Conservation (phyloP, 2,329 filamentous ascomycete species). For the Penicillium sp. region DNA sequence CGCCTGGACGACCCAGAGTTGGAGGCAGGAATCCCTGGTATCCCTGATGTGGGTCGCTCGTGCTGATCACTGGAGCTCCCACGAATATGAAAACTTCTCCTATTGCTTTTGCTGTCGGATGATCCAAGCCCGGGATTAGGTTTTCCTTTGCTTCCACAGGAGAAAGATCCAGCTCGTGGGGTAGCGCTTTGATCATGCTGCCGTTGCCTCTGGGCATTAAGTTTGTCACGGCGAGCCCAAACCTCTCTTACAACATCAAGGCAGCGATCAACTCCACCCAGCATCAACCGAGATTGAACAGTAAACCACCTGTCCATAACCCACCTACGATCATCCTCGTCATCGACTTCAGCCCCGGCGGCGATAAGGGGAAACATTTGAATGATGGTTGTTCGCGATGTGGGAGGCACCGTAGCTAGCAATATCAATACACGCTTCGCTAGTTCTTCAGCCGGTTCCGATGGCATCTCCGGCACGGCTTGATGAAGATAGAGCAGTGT, state of each 20-base stretch:
- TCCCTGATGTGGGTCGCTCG: slow-evolving; percentile 17
- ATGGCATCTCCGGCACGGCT: slow-evolving; percentile 68
- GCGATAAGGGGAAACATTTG: slow-evolving; percentile 70
- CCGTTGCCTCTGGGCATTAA: slow-evolving; percentile 43
- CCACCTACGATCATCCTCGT: slow-evolving; percentile 63
- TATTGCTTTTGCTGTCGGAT: neutral
- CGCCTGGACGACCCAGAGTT: slow-evolving; percentile 21
- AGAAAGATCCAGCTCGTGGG: neutral
- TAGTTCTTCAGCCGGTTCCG: slow-evolving; percentile 56
- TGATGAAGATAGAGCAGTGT: slow-evolving; percentile 68
- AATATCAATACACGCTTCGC: slow-evolving; percentile 63
- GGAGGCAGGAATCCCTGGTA: slow-evolving; percentile 8
- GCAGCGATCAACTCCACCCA: slow-evolving; percentile 68
- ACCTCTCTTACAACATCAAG: slow-evolving; percentile 66
- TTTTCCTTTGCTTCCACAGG: slow-evolving; percentile 3
- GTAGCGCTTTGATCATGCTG: neutral
- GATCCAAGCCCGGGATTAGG: neutral
- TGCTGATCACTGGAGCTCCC: slow-evolving; percentile 27
- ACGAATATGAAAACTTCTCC: slow-evolving; percentile 8
- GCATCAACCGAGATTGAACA: slow-evolving; percentile 63
- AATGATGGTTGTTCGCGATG: slow-evolving; percentile 64
- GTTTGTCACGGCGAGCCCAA: slow-evolving; percentile 63
- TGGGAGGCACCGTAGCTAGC: slow-evolving; percentile 63
- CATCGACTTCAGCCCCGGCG: slow-evolving; percentile 64
- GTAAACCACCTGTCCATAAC: slow-evolving; percentile 62